A percentile compares a stretch with the other conserved stretches of the same genome.
Conservation (phyloP, 1,284 basidiomycete genomes). For the Cystobasidium sp. region DNA sequence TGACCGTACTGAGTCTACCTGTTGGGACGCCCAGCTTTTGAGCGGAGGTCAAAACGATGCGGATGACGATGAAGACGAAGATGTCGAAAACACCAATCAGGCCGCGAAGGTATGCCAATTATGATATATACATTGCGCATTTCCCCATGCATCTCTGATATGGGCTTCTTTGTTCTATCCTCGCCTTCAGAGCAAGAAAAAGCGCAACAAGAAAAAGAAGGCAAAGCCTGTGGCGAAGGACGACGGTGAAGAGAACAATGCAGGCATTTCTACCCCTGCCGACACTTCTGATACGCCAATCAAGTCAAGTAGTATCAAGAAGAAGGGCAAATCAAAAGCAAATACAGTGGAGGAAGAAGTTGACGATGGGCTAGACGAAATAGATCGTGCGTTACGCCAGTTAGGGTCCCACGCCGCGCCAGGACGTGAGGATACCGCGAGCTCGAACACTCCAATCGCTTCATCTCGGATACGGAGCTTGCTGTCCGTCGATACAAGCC, state of each 20-base stretch:
- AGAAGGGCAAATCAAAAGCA: constrained; percentile 46
- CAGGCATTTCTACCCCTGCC: background rate
- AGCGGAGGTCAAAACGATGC: constrained; percentile 14
- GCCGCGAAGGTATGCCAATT: too few species aligned
- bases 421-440: background rate
- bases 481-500: constrained; percentile 72
- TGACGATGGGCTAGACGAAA: constrained; percentile 71
- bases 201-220: constrained; percentile 63
- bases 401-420: constrained; percentile 70
- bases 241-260: background rate
- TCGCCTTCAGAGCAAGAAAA: constrained; percentile 60
- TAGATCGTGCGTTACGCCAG: constrained; percentile 80
- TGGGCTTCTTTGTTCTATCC: constrained; percentile 24
- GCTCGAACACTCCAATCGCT: constrained; percentile 31
- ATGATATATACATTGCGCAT: too few species aligned
- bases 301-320: constrained; percentile 40
- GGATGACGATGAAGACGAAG: constrained; percentile 47
- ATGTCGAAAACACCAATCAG: background rate
- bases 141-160: background rate
- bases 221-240: constrained; percentile 19
- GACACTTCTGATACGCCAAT: constrained; percentile 18
- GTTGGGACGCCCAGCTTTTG: background rate
- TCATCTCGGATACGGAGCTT: constrained; percentile 60
- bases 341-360: constrained; percentile 43
- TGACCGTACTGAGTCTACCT: background rate